phyloP scores from a whole-genome alignment of 805 yeast genomes.

The Komagataella populi region DNA sequence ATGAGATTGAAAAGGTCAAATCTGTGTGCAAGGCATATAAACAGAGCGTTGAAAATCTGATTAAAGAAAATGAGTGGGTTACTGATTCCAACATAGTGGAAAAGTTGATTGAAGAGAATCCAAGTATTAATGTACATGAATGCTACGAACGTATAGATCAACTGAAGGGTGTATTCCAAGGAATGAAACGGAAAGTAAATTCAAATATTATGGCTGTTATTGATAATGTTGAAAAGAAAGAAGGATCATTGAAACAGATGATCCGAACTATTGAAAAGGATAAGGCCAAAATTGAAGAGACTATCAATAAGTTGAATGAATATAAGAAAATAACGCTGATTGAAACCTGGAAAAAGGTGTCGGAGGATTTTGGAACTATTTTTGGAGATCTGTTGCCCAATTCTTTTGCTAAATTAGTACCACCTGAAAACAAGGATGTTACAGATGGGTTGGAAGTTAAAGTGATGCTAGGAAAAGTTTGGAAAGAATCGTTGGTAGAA shows the following conservation, averaged over 20 bases:
- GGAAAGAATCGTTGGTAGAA: constrained; percentile 94
- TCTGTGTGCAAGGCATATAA: constrained; percentile 22
- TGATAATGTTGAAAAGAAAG: constrained; percentile 85
- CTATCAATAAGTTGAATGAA: constrained; percentile 70
- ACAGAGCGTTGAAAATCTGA: constrained; percentile 26
- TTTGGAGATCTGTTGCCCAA: constrained; percentile 83
- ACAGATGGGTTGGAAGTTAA: constrained; percentile 85
- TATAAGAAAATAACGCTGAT: constrained; percentile 75
- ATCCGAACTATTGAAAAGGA: constrained; percentile 81
- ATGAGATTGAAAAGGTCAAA: constrained; percentile 38
- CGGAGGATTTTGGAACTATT: constrained; percentile 79
- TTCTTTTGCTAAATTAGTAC: constrained; percentile 79
- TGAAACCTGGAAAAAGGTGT: constrained; percentile 77
- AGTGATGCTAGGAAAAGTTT: constrained; percentile 79
- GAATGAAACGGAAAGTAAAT: constrained; percentile 72
- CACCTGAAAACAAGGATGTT: constrained; percentile 67
- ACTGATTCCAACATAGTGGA: constrained; percentile 44
- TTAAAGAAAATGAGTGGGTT: constrained; percentile 61
- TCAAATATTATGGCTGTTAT: constrained; percentile 82
- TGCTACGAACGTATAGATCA: constrained; percentile 42
- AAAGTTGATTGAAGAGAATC: constrained; percentile 45
- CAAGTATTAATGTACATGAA: constrained; percentile 48
- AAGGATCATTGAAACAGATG: constrained; percentile 60
- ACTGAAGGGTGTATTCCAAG: constrained; percentile 44
- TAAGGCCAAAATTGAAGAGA: constrained; percentile 78